Evolutionary conservation across 83 land plant genomes (phyloP), one percentile per base, ranked within the genome.

Genomic region (Picea abies): DNA sequence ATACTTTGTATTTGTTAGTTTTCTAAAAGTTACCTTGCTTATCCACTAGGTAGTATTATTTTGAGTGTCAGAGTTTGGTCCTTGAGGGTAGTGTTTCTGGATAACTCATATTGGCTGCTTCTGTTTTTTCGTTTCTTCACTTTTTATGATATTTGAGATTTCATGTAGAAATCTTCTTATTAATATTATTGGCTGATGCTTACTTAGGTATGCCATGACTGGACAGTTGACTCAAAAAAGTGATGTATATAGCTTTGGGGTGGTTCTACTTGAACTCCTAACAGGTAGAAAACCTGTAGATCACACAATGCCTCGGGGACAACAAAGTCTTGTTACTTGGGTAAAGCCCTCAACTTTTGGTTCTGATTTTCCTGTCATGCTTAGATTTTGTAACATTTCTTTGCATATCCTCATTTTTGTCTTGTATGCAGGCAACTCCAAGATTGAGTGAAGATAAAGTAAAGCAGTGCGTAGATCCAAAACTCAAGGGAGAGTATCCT

Each of bases 251-350:
- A 92, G 94, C 82, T 92, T 92, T 63, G 94, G 94, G 17, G 94
- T 92, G 12, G 94, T 92, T 32, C 90, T 92, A 35, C 65, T 92
- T 47, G 94, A 92, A 81, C 93, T 92, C 63, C 62, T 92, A 76
- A 92, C 94, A 49, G 94, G 94, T 2, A 87, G 91, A 82, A 91
- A 91, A 80, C 93, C 93, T 16, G 93, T 91, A 23, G 94, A 92
- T 60, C 95, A 93, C 44, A 93, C 93, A 20, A 93, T 91, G 95
- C 95, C 95, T 25, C 84, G 93, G 80, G 95, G 94, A 62, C 95
- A 93, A 82, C 94, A 93, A 77, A 93, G 95, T 80, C 90, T 93
- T 66, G 95, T 93, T 44, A 93, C 95, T 78, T 93, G 95, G 95
- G 95, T 93, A 71, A 47, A 90, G 26, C 5, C 63, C 44, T 82